A percentile compares a stretch with the other conserved stretches of the same genome.
These are phyloP conservation scores for Chiua sp. DNA, from an alignment of 1,284 basidiomycete species.

Conservation along the genomic window DNA sequence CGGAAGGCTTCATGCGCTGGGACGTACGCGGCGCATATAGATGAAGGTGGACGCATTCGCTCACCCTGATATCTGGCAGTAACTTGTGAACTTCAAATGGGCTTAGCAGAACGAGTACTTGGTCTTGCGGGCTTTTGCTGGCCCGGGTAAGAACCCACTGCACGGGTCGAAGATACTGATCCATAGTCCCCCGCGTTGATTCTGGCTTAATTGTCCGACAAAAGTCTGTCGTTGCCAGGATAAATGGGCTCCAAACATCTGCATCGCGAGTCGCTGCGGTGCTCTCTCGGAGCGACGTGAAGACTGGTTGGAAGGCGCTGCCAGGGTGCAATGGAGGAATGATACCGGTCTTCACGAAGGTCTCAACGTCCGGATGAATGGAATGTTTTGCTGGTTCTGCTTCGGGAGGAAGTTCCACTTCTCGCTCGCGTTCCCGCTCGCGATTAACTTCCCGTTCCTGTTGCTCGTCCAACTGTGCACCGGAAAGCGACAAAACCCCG, in stretches of 20 bases:
- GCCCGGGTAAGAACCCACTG: constrained; percentile 50
- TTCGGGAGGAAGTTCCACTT: not conserved
- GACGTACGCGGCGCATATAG: constrained; percentile 44
- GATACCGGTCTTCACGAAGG: constrained; percentile 27
- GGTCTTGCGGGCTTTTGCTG: not conserved
- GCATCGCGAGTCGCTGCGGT: constrained; percentile 1
- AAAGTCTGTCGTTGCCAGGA: constrained; percentile 35
- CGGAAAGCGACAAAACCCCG: constrained; percentile 21
- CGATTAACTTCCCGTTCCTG: constrained; percentile 50
- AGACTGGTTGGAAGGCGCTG: constrained; percentile 4
- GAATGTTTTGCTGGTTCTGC: not conserved
- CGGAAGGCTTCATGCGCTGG: constrained; percentile 39
- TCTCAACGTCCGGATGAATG: constrained; percentile 11
- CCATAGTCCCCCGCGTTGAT: not conserved
- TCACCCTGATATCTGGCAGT: constrained; percentile 41
- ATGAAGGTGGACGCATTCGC: constrained; percentile 4
- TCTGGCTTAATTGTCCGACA: not conserved
- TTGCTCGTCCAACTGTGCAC: constrained; percentile 42
- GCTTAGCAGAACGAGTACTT: constrained; percentile 28
- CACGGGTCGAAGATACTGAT: constrained; percentile 45
- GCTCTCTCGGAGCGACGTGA: constrained; percentile 4
- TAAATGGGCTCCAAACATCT: constrained; percentile 9
- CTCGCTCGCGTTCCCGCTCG: constrained; percentile 43
- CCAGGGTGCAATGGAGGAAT: not conserved
- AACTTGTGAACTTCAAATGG: constrained; percentile 44